Evolutionary conservation across 179 eudicot species (phyloP), one percentile per base, ranked within the genome.

Genomic region (Amaranthus tricolor): DNA sequence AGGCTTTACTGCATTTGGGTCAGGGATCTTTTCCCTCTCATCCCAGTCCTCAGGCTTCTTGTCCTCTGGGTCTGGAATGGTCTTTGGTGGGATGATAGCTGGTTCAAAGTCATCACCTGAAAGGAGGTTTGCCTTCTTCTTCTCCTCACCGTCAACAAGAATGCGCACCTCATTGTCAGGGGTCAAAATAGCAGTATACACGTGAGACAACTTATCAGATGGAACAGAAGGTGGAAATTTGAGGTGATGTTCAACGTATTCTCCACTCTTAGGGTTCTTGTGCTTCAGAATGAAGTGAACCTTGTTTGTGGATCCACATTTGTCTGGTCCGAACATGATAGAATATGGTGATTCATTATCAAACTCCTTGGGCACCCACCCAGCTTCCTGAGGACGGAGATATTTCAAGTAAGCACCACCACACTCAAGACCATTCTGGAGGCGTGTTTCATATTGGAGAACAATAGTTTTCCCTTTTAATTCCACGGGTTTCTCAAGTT

Each of bases 321-420:
- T 92, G 70, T 94, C 98, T 16, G 98, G 98, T 56, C 97, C 98
- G 77, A 94, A 92, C 98, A 94, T 94, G 70, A 94, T 90, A 6
- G 96, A 66, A 80, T 89, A 94, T 1, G 98, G 98, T 6, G 97
- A 85, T 53, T 92, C 92, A 54, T 92, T 94, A 68, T 94, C 90
- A 63, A 92, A 92, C 68, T 84, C 92, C 82, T 94, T 90, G 6
- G 96, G 66, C 3, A 72, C 82, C 97, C 98, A 94, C 20, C 88
- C 94, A 51, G 87, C 91, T 44, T 86, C 97, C 62, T 92, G 98
- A 31, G 94, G 96, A 44, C 96, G 89, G 79, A 92, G 95, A 81
- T 83, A 92, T 64, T 94, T 94, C 76, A 94, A 59, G 77, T 94
- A 94, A 40, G 98, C 97, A 68, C 98, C 98, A 62, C 98, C 98